A percentile compares a stretch with the other conserved stretches of the same genome.
Conservation (phyloP, 129 eudicot species). For the sunflower (Helianthus annuus) region HanXRQr2.0-SUNRISE NC_035434.2:88358561-88359060, state of each 20-base stretch:
- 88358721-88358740: slow-evolving; percentile 45
- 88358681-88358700: slow-evolving; percentile 75
- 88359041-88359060: neutral
- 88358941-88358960: neutral
- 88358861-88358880: neutral
- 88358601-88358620: slow-evolving; percentile 3
- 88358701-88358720: slow-evolving; percentile 79
- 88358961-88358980: neutral
- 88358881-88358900: neutral
- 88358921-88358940: neutral
- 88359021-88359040: neutral
- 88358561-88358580: slow-evolving; percentile 7
- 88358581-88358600: neutral
- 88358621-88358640: slow-evolving; percentile 78
- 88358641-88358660: slow-evolving; percentile 91
- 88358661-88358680: slow-evolving; percentile 89
- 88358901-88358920: slow-evolving; percentile 8
- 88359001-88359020: neutral
- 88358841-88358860: neutral
- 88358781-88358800: neutral
- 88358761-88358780: slow-evolving; percentile 18
- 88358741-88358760: slow-evolving; percentile 8
- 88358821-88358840: neutral
- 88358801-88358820: slow-evolving; percentile 6
- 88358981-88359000: neutral